These are phyloP conservation scores for Musa schizocarpa DNA, from an alignment of 176 grass and related monocot species.

Conservation along the genomic window DNA sequence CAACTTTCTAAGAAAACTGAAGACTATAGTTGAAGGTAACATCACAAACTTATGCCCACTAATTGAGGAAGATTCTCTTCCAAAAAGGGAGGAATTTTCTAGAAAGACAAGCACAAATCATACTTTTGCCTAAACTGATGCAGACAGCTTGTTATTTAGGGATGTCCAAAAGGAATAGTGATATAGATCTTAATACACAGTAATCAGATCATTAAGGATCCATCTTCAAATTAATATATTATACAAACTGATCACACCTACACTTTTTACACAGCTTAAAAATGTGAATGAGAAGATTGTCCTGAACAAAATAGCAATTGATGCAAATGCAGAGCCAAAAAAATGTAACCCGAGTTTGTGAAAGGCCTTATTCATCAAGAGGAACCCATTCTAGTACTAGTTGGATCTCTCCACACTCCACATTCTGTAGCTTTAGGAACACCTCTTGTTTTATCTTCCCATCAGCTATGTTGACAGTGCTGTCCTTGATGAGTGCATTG, in stretches of 20 bases:
- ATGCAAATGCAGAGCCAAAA: not conserved
- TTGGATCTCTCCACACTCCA: conserved; percentile 79
- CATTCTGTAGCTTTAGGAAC: conserved; percentile 80
- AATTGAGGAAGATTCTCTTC: too few relatives aligned
- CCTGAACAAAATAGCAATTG: not conserved
- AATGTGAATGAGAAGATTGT: not conserved
- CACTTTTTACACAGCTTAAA: not conserved
- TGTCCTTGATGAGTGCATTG: conserved; percentile 76
- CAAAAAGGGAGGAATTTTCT: too few relatives aligned
- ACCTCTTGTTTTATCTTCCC: conserved; percentile 90
- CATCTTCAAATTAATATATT: conserved; percentile 1
- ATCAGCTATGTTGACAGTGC: conserved; percentile 56
- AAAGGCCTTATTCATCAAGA: conserved; percentile 39
- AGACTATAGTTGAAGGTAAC: too few relatives aligned
- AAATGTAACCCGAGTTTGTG: not conserved
- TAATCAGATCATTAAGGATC: not conserved
- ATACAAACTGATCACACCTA: not conserved
- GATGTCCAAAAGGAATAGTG: too few relatives aligned
- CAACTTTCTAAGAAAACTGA: too few relatives aligned
- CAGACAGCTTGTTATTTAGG: too few relatives aligned
- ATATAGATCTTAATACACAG: too few relatives aligned
- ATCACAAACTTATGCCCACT: too few relatives aligned
- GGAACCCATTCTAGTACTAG: conserved; percentile 84
- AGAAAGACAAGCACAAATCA: too few relatives aligned
- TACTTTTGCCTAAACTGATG: too few relatives aligned